Conservation (phyloP, 2,329 filamentous ascomycete genomes). For the Stagonosporopsis rhizophila region DNA sequence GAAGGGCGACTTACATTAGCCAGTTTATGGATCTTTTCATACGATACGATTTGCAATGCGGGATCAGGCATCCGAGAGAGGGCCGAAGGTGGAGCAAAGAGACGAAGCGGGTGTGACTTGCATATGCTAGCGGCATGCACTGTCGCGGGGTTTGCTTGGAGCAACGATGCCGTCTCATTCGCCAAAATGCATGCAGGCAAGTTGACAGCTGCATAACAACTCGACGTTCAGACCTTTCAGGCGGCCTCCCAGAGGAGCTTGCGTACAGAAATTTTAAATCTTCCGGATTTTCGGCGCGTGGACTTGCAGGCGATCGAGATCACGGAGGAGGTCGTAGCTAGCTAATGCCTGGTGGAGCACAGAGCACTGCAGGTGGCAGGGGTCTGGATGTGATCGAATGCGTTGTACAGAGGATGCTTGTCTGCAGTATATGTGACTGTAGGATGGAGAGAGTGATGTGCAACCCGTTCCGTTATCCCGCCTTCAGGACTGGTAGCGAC, state of each 20-base stretch:
- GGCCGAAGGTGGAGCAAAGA: constrained; percentile 34
- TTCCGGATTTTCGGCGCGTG: constrained; percentile 3
- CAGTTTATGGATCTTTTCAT: constrained; percentile 24
- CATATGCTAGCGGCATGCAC: constrained; percentile 43
- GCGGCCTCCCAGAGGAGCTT: constrained; percentile 5
- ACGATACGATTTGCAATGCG: constrained; percentile 5
- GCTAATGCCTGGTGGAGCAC: background rate
- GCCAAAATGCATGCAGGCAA: constrained; percentile 23
- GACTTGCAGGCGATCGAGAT: background rate
- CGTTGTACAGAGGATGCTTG: constrained; percentile 9
- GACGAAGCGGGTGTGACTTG: constrained; percentile 44
- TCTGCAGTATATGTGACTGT: background rate
- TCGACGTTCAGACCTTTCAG: constrained; percentile 19
- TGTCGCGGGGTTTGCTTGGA: constrained; percentile 39
- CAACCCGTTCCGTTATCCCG: constrained; percentile 13
- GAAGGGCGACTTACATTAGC: constrained; percentile 37
- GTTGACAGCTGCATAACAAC: constrained; percentile 25
- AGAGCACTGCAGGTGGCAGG: constrained; percentile 2
- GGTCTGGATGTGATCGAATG: background rate
- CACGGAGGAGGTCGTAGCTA: background rate
- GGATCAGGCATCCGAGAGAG: constrained; percentile 16
- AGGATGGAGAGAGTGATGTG: constrained; percentile 8
- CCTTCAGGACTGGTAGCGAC: constrained; percentile 1
- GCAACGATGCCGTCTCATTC: constrained; percentile 28
- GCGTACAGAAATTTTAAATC: constrained; percentile 1